These are phyloP conservation scores for Cubamyces lactineus DNA, from an alignment of 768 basidiomycete species.

Conservation along the genomic window DNA sequence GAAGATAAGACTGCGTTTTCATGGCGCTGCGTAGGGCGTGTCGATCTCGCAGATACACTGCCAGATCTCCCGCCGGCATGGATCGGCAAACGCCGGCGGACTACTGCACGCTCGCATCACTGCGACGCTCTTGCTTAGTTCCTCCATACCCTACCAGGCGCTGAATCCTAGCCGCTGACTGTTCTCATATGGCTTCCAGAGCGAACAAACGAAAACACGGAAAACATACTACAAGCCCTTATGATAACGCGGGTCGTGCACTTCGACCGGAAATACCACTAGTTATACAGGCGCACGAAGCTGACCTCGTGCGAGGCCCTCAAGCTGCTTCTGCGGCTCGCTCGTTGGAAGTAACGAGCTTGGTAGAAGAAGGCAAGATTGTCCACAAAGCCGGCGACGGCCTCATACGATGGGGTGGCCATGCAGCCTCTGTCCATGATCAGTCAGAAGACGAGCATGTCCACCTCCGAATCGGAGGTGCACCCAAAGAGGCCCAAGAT, in stretches of 20 bases:
- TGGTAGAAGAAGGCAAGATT: slow-evolving; percentile 22
- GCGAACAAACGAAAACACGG: background rate
- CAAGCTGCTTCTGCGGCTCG: slow-evolving; percentile 43
- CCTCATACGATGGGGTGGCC: slow-evolving; percentile 35
- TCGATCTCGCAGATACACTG: too few relatives aligned
- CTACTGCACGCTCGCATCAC: too few relatives aligned
- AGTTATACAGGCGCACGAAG: slow-evolving; percentile 73
- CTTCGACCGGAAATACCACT: slow-evolving; percentile 29
- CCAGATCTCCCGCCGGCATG: too few relatives aligned
- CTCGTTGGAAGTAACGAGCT: slow-evolving; percentile 37
- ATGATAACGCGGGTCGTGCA: background rate
- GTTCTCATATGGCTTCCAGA: background rate
- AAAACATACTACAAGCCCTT: background rate
- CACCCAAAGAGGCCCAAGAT: background rate
- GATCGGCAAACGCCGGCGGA: too few relatives aligned
- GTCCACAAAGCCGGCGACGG: slow-evolving; percentile 34
- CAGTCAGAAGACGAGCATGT: slow-evolving; percentile 13
- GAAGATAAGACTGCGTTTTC: too few relatives aligned
- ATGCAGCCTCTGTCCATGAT: background rate
- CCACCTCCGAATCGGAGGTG: slow-evolving; percentile 1
- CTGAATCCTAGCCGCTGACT: too few relatives aligned
- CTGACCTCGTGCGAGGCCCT: slow-evolving; percentile 64
- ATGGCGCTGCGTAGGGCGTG: too few relatives aligned
- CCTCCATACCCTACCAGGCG: background rate
- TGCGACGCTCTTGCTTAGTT: background rate